These are phyloP conservation scores for Macrocybe gigantea DNA, from an alignment of 768 basidiomycete species.

Conservation along the genomic window DNA sequence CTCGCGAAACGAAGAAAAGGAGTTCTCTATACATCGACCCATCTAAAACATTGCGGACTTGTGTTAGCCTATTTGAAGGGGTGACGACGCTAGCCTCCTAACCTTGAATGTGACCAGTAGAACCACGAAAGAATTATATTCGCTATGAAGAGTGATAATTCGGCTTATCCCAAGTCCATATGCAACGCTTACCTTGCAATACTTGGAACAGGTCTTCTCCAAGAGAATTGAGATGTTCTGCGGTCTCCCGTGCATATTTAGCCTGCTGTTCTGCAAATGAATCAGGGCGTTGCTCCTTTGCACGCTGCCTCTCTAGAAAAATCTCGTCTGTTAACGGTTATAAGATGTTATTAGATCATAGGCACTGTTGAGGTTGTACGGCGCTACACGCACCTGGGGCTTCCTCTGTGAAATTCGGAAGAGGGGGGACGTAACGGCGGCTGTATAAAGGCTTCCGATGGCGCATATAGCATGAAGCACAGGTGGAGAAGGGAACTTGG, in stretches of 20 bases:
- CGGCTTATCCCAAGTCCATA: slow-evolving; percentile 1
- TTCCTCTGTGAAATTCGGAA: slow-evolving; percentile 42
- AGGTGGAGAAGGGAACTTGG: slow-evolving; percentile 65
- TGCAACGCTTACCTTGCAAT: slow-evolving; percentile 47
- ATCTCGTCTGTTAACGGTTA: slow-evolving; percentile 39
- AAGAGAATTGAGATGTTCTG: slow-evolving; percentile 39
- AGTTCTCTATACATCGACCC: slow-evolving; percentile 54
- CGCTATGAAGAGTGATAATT: slow-evolving; percentile 29
- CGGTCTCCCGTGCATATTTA: slow-evolving; percentile 43
- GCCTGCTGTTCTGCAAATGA: slow-evolving; percentile 67
- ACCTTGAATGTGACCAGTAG: slow-evolving; percentile 72
- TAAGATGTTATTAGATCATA: not conserved
- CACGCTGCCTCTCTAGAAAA: slow-evolving; percentile 40
- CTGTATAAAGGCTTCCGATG: slow-evolving; percentile 69
- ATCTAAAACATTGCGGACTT: slow-evolving; percentile 33
- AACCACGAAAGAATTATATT: slow-evolving; percentile 63
- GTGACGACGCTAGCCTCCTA: slow-evolving; percentile 10
- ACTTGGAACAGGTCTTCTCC: slow-evolving; percentile 54
- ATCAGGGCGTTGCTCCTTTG: slow-evolving; percentile 41
- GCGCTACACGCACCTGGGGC: slow-evolving; percentile 29
- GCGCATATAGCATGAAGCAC: slow-evolving; percentile 88
- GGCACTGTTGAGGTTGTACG: slow-evolving; percentile 3
- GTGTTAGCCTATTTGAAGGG: slow-evolving; percentile 6
- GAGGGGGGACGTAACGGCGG: slow-evolving; percentile 55
- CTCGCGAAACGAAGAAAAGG: not conserved